These are phyloP conservation scores for Allomyces macrogynus DNA, from an alignment of 192 early-diverging fungal genomes.

Conservation along the genomic window DNA sequence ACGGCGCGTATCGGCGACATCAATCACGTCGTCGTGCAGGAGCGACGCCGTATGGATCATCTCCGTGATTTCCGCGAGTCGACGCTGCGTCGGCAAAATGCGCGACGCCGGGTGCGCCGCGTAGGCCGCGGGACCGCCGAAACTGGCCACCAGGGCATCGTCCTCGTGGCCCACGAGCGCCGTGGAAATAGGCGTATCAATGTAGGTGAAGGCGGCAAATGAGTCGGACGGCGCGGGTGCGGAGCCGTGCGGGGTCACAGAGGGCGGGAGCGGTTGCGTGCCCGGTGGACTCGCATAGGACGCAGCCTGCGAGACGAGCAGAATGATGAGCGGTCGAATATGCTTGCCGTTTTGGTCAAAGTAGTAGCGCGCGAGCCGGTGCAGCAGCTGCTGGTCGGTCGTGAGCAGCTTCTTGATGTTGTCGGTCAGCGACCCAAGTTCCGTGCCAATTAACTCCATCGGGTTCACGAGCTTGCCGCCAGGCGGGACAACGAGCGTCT, in stretches of 20 bases:
- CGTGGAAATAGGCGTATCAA: background rate
- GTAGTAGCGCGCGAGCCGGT: slow-evolving; percentile 77
- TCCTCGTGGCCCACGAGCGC: slow-evolving; percentile 1
- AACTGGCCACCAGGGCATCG: slow-evolving; percentile 3
- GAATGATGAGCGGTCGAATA: slow-evolving; percentile 75
- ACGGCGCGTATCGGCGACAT: slow-evolving; percentile 51
- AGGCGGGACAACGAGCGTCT: slow-evolving; percentile 19
- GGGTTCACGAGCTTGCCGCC: slow-evolving; percentile 35
- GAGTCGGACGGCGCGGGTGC: slow-evolving; percentile 11
- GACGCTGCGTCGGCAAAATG: slow-evolving; percentile 70
- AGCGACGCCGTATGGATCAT: slow-evolving; percentile 96
- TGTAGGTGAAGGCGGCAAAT: slow-evolving; percentile 2
- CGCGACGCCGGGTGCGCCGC: slow-evolving; percentile 11
- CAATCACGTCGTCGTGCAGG: slow-evolving; percentile 82
- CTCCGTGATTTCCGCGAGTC: slow-evolving; percentile 90
- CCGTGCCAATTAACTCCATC: slow-evolving; percentile 54
- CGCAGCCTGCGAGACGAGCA: slow-evolving; percentile 74
- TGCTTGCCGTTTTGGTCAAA: slow-evolving; percentile 72
- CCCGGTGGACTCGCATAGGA: slow-evolving; percentile 35
- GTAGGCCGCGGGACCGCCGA: slow-evolving; percentile 4
- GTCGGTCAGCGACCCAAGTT: slow-evolving; percentile 62
- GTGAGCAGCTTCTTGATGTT: slow-evolving; percentile 70
- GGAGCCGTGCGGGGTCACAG: slow-evolving; percentile 12
- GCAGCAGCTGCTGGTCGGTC: slow-evolving; percentile 69
- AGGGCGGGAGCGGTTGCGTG: slow-evolving; percentile 2